Base-by-base conservation (phyloP, 2,329 filamentous ascomycete genomes). In the Onygenales sp. region DNA sequence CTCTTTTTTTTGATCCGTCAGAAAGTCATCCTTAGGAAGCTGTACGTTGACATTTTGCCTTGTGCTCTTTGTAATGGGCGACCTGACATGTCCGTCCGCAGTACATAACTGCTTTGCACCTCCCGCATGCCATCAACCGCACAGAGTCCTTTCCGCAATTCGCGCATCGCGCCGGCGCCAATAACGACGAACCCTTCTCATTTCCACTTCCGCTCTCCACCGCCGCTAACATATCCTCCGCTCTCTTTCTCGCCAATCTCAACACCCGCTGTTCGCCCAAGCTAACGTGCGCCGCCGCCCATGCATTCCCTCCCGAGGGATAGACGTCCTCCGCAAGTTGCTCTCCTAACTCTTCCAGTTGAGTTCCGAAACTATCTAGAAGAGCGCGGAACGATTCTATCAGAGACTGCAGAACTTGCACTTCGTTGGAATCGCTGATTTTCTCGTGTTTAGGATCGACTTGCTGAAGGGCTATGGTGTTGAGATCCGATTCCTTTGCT, bases 251-350 rank as follows among this genome's bases (percentile, higher is more conserved):
- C 47, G 66, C 64, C 57, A 61, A 53, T 59, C 54, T 62, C 49
- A 70, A 62, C 52, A 69, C 62, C 51, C 61, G 64, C 62, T 70
- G 67, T 59, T 70, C 56, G 54, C 58, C 57, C 57, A 58, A 54
- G 57, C 57, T 60, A 52, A 60, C 56, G 53, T 69, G 66, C 51
- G 65, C 66, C 56, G 64, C 67, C 55, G 66, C 65, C 67, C 67
- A 69, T 59, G 66, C 60, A 58, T 68, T 68, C 45, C 66, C 57
- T 47, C 65, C 65, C 32, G 51, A n/a, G 53, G 63, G 48, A 58
- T 68, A 67, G 53, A 63, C 58, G 51, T 61, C 62, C 52, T 62
- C 57, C 32, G 60, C 59, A 52, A 69, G 63, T 56, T 64, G 61
- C 55, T 62, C 59, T 57, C 66, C 59, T 52, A 70, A 59, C 58